Percentiles rank a stretch among this genome's conserved stretches.
These are phyloP conservation scores for Pseudozyma tsukubaensis DNA, from an alignment of 1,284 basidiomycete genomes.

Conservation along the genomic window DNA sequence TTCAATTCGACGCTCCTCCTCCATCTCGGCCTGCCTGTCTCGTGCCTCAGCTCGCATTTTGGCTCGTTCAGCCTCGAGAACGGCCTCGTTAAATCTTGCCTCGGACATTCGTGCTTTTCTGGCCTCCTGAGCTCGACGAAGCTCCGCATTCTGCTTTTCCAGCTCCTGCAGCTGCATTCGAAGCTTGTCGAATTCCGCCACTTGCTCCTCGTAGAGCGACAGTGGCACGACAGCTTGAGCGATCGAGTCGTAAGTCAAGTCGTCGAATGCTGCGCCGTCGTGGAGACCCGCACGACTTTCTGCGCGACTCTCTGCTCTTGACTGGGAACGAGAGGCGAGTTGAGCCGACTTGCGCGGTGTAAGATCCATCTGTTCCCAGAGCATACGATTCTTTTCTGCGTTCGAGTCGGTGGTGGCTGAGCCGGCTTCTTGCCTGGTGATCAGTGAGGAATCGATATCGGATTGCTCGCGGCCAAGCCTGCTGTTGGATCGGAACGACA, in stretches of 20 bases:
- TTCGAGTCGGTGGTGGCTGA: constrained; percentile 20
- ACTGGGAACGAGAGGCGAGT: constrained; percentile 34
- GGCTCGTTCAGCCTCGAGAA: constrained; percentile 69
- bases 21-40: constrained; percentile 72
- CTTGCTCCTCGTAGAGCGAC: constrained; percentile 67
- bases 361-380: constrained; percentile 57
- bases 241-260: constrained; percentile 42
- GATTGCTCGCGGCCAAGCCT: constrained; percentile 28
- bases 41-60: constrained; percentile 73
- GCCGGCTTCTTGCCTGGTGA: constrained; percentile 11
- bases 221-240: constrained; percentile 53
- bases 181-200: constrained; percentile 65
- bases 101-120: constrained; percentile 40
- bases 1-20: constrained; percentile 57
- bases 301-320: constrained; percentile 45
- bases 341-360: constrained; percentile 47
- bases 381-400: constrained; percentile 71
- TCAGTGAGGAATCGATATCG: constrained; percentile 29
- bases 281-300: neutral
- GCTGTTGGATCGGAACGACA: constrained; percentile 46
- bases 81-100: constrained; percentile 35
- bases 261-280: constrained; percentile 4
- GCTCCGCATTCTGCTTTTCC: constrained; percentile 49
- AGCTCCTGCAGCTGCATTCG: constrained; percentile 58
- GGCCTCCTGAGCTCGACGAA: constrained; percentile 44